Evolutionary conservation across 305 asterid species (phyloP).

Genomic region (Fraxinus ornus): DNA sequence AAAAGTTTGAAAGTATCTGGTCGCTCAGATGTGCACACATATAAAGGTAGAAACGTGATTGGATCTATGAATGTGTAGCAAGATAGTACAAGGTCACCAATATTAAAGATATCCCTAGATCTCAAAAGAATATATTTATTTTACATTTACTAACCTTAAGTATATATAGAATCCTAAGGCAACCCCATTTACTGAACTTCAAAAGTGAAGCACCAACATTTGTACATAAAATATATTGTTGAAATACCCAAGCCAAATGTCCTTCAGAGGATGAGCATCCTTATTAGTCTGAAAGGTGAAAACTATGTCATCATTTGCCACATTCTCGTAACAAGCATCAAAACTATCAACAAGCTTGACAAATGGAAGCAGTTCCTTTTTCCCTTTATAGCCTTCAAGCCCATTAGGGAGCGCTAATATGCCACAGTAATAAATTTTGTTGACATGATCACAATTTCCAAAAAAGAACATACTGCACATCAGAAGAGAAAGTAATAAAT

Average conservation of each 20-base stretch:
- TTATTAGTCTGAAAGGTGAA: constrained; percentile 47
- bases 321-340: constrained; percentile 66
- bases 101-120: not conserved
- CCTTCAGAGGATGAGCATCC: constrained; percentile 38
- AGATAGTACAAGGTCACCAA: not conserved
- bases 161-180: too few relatives aligned
- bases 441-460: constrained; percentile 83
- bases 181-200: not conserved
- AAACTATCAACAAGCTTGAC: constrained; percentile 76
- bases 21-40: not conserved
- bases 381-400: constrained; percentile 63
- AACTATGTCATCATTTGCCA: constrained; percentile 65
- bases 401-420: constrained; percentile 62
- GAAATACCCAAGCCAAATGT: not conserved
- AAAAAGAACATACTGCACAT: constrained; percentile 73
- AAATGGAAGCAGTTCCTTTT: constrained; percentile 63
- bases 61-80: not conserved
- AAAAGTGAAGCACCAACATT: not conserved
- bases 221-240: not conserved
- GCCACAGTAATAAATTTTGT: constrained; percentile 84
- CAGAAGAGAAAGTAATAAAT: constrained; percentile 5
- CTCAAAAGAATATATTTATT: not conserved
- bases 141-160: not conserved
- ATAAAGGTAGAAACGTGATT: not conserved
- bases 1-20: not conserved